These are phyloP conservation scores for Haplosporangium sp. DNA, from an alignment of 371 early-diverging fungal species.

Conservation along the genomic window DNA sequence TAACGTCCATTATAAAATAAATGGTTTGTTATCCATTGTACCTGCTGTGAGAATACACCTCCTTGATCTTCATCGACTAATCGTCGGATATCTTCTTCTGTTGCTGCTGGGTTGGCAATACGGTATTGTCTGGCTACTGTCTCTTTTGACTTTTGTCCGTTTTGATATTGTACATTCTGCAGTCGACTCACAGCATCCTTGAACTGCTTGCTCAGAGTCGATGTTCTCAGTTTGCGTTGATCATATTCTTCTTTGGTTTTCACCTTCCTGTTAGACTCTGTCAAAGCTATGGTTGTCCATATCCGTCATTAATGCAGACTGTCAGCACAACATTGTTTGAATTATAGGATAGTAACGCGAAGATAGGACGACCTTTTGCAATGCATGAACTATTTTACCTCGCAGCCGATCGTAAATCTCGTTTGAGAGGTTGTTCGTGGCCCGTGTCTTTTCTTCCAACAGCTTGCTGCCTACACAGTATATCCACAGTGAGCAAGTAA, in stretches of 20 bases:
- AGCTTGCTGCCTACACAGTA: conserved; percentile 21
- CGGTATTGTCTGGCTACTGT: conserved; percentile 37
- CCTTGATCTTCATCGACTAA: conserved; percentile 33
- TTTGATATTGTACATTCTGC: conserved; percentile 37
- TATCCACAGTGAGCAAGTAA: conserved; percentile 1
- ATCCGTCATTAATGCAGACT: not conserved
- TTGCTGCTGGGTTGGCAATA: conserved; percentile 41
- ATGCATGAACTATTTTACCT: conserved; percentile 18
- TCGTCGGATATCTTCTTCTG: conserved; percentile 34
- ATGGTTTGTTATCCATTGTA: not conserved
- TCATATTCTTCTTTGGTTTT: conserved; percentile 43
- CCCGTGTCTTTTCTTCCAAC: conserved; percentile 27
- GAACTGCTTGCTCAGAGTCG: conserved; percentile 48
- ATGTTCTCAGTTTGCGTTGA: conserved; percentile 41
- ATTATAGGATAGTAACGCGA: not conserved
- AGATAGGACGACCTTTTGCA: not conserved
- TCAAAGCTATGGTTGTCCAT: conserved; percentile 17
- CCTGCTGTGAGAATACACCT: conserved; percentile 42
- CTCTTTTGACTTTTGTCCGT: conserved; percentile 50
- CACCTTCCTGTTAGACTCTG: conserved; percentile 31
- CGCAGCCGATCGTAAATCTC: conserved; percentile 50
- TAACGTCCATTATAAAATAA: not conserved
- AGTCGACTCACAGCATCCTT: conserved; percentile 43
- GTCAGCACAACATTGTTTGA: not conserved
- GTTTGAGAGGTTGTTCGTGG: conserved; percentile 35